These are phyloP conservation scores for Verticillium klebahnii DNA, from an alignment of 2,329 filamentous ascomycete genomes.

Conservation along the genomic window DNA sequence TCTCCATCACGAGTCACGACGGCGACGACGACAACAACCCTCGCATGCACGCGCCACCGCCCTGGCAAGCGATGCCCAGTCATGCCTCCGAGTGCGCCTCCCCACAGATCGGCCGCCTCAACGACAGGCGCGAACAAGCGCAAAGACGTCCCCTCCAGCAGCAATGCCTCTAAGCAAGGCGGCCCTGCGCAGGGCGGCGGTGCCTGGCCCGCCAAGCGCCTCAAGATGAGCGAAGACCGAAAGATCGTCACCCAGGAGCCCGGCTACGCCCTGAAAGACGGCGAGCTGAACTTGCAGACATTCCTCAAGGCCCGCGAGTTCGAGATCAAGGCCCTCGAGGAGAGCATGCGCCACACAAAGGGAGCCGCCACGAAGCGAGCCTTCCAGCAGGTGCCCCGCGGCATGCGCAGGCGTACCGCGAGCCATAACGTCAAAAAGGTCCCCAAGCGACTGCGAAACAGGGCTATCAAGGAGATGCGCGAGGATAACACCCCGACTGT, in stretches of 20 bases:
- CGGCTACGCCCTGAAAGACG: constrained; percentile 55
- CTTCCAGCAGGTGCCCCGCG: constrained; percentile 86
- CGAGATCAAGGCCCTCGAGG: constrained; percentile 81
- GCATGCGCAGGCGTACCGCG: constrained; percentile 79
- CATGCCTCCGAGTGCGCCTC: constrained; percentile 9
- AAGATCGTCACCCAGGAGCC: constrained; percentile 46
- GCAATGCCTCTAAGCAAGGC: constrained; percentile 19
- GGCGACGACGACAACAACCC: neutral
- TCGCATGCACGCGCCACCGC: neutral
- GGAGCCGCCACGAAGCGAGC: constrained; percentile 60
- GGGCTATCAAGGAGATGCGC: constrained; percentile 70
- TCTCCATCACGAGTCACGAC: neutral
- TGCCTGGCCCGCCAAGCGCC: constrained; percentile 33
- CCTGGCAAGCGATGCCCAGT: constrained; percentile 4
- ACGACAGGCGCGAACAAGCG: constrained; percentile 18
- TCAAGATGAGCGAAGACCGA: constrained; percentile 41
- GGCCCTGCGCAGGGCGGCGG: constrained; percentile 16
- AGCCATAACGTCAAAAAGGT: constrained; percentile 94
- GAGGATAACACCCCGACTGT: constrained; percentile 89
- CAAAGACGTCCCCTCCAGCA: constrained; percentile 16
- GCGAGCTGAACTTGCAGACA: constrained; percentile 77
- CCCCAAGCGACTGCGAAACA: constrained; percentile 67
- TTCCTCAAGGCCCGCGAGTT: constrained; percentile 85
- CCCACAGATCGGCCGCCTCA: constrained; percentile 6
- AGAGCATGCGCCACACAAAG: constrained; percentile 74